These are phyloP conservation scores for Pseudotsuga menziesii DNA, from an alignment of 75 land plant species.

Conservation along the genomic window DNA sequence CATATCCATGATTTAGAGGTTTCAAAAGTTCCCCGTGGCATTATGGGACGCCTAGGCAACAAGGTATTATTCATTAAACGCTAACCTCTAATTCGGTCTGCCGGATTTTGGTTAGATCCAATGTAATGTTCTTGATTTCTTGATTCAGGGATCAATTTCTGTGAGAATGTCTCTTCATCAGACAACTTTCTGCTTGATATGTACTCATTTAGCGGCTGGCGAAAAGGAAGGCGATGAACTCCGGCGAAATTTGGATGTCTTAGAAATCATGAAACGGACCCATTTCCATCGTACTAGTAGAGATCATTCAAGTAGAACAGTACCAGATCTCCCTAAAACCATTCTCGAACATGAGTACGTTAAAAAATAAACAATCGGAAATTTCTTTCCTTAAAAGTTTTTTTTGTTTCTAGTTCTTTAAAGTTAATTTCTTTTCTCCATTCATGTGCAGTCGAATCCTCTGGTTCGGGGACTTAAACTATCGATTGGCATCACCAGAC, in stretches of 20 bases:
- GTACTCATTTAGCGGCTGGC: slow-evolving; percentile 82
- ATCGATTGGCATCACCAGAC: slow-evolving; percentile 56
- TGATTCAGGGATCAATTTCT: slow-evolving; percentile 44
- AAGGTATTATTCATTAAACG: slow-evolving; percentile 81
- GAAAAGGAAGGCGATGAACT: slow-evolving; percentile 65
- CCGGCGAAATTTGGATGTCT: slow-evolving; percentile 54
- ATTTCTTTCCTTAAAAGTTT: background rate
- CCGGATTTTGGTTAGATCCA: too few species aligned
- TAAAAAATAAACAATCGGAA: background rate
- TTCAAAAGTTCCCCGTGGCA: slow-evolving; percentile 72
- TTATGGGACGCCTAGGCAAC: slow-evolving; percentile 82
- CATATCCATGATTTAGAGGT: slow-evolving; percentile 56
- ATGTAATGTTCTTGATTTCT: too few species aligned
- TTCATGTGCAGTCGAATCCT: slow-evolving; percentile 40
- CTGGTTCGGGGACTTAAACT: slow-evolving; percentile 84
- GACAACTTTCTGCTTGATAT: slow-evolving; percentile 91
- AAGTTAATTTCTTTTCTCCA: background rate
- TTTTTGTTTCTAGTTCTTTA: too few species aligned
- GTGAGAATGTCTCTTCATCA: slow-evolving; percentile 65
- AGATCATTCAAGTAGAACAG: too few species aligned
- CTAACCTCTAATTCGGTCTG: too few species aligned
- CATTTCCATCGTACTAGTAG: slow-evolving; percentile 38
- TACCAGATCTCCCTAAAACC: slow-evolving; percentile 18
- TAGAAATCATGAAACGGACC: slow-evolving; percentile 60
- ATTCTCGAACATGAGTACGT: slow-evolving; percentile 85